Evolutionary conservation across 352 stramenopile genomes (phyloP).

Genomic region (Thalassiosira livingstoniorum): DNA sequence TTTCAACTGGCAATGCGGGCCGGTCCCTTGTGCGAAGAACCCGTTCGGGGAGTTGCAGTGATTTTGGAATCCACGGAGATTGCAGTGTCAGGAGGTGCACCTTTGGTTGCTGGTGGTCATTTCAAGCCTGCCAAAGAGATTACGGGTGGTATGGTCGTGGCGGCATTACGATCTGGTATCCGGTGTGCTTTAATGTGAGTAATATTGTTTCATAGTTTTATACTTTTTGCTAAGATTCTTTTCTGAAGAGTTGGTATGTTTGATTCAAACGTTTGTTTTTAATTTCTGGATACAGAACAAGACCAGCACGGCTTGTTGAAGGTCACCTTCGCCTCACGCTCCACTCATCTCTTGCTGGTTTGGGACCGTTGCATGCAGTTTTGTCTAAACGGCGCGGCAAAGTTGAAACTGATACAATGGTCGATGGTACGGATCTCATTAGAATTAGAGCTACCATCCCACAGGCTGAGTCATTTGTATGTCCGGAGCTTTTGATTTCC

Average conservation of each 20-base stretch:
- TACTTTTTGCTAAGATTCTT: no score
- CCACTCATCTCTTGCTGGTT: conserved; percentile 74
- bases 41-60: conserved; percentile 74
- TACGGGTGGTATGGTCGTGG: conserved; percentile 78
- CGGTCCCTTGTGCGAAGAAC: conserved; percentile 83
- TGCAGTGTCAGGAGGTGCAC: conserved; percentile 44
- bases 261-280: no score
- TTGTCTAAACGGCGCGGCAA: conserved; percentile 92
- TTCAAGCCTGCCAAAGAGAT: conserved; percentile 65
- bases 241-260: no score
- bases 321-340: conserved; percentile 80
- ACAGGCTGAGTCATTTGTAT: conserved; percentile 92
- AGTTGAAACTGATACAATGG: conserved; percentile 84
- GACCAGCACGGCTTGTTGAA: conserved; percentile 77
- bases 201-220: conserved; percentile 11
- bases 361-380: conserved; percentile 94
- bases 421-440: conserved; percentile 94
- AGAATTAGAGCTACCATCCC: conserved; percentile 93
- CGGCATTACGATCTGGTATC: conserved; percentile 73
- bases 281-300: conserved; percentile 51
- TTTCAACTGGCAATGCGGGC: conserved; percentile 78
- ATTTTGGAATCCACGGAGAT: conserved; percentile 82
- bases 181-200: conserved; percentile 76
- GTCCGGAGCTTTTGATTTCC: conserved; percentile 9
- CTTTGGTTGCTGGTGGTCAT: conserved; percentile 1